Conservation (phyloP, 1,284 basidiomycete genomes). For the Cryptococcus sp. region DNA sequence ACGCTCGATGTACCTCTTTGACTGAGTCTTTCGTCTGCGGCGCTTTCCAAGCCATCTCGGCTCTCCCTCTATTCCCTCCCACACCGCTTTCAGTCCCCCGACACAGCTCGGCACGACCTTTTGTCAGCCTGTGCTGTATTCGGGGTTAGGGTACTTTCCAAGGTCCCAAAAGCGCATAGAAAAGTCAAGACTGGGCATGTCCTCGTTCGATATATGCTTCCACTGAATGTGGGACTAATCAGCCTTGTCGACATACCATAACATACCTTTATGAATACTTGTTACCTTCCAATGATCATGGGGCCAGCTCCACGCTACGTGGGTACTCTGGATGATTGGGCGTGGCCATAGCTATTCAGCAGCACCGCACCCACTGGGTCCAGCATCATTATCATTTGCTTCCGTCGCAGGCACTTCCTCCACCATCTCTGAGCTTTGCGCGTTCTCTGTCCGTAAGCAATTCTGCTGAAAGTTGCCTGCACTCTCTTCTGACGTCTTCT, state of each 20-base stretch:
- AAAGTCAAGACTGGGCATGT: conserved; percentile 41
- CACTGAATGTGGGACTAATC: conserved; percentile 43
- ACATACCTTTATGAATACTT: neutral
- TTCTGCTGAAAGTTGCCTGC: no score
- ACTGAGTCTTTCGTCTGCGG: neutral
- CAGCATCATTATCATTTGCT: no score
- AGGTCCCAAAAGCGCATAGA: conserved; percentile 29
- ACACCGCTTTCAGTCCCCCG: conserved; percentile 40
- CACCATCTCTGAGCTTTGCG: no score
- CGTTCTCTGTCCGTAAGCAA: no score
- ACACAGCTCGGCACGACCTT: conserved; percentile 31
- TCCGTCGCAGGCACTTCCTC: no score
- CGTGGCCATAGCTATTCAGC: no score
- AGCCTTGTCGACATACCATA: conserved; percentile 33
- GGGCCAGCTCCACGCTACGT: neutral
- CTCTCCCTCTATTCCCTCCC: neutral
- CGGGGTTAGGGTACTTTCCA: conserved; percentile 21
- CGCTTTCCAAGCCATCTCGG: neutral
- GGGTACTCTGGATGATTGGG: no score
- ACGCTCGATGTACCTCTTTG: neutral
- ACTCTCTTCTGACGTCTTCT: no score
- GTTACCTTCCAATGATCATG: neutral
- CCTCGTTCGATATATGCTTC: conserved; percentile 29
- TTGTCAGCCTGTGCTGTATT: conserved; percentile 30
- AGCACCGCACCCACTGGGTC: no score